These are phyloP conservation scores for Wakefieldia striispora DNA, from an alignment of 768 basidiomycete genomes.

Conservation along the genomic window DNA sequence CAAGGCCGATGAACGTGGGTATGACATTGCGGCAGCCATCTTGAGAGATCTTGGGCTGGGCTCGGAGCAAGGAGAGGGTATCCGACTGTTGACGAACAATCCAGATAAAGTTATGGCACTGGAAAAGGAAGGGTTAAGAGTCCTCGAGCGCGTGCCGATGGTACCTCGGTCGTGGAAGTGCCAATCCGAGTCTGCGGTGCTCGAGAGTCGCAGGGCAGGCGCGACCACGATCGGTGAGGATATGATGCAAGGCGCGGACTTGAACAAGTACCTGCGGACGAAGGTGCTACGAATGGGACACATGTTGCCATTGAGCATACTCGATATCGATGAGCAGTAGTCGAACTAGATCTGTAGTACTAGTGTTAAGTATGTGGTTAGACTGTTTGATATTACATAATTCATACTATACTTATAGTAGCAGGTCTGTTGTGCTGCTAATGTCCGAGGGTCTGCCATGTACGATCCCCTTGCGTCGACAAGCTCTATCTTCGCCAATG, in stretches of 20 bases:
- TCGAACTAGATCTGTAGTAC: background rate
- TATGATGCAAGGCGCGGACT: slow-evolving; percentile 73
- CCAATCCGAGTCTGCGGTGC: slow-evolving; percentile 18
- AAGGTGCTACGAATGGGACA: slow-evolving; percentile 99
- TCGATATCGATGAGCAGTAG: slow-evolving; percentile 4
- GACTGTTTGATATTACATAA: slow-evolving; percentile 18
- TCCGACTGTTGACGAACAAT: slow-evolving; percentile 92
- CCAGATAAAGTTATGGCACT: slow-evolving; percentile 94
- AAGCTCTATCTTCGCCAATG: slow-evolving; percentile 52
- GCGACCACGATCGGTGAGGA: slow-evolving; percentile 82
- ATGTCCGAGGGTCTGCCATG: slow-evolving; percentile 37
- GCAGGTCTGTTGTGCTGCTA: background rate
- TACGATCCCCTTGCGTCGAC: slow-evolving; percentile 72
- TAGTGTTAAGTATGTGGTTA: background rate
- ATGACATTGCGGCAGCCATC: slow-evolving; percentile 89
- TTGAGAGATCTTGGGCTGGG: slow-evolving; percentile 83
- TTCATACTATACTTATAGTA: background rate
- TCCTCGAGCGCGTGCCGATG: slow-evolving; percentile 90
- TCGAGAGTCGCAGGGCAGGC: slow-evolving; percentile 47
- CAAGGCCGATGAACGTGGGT: slow-evolving; percentile 89
- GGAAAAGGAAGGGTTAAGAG: slow-evolving; percentile 72
- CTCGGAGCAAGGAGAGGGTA: slow-evolving; percentile 49
- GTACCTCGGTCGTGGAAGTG: slow-evolving; percentile 82
- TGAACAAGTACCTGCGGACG: slow-evolving; percentile 93
- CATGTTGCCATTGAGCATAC: slow-evolving; percentile 58